Percentiles rank a stretch among this genome's conserved stretches.
These are phyloP conservation scores for Cystobasidium slooffiae DNA, from an alignment of 1,284 basidiomycete genomes.

Conservation along the genomic window DNA sequence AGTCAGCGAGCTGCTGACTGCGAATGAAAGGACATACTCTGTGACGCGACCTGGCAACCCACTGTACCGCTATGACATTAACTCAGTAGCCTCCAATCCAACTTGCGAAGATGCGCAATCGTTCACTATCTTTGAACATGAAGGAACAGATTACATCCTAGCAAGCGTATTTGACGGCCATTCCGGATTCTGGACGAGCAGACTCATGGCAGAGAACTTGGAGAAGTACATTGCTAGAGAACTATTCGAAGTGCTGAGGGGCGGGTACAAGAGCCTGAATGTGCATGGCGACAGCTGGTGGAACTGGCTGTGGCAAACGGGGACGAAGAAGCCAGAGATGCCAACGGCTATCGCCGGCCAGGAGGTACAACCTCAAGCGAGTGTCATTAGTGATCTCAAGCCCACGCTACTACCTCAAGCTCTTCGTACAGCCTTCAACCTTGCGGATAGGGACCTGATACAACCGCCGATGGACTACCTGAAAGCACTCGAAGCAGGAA, in stretches of 20 bases:
- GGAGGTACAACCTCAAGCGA: background rate
- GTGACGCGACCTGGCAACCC: constrained; percentile 57
- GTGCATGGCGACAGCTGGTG: constrained; percentile 35
- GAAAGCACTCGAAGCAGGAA: constrained; percentile 54
- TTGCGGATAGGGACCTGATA: constrained; percentile 76
- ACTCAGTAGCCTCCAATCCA: constrained; percentile 78
- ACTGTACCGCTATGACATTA: constrained; percentile 72
- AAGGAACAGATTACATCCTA: constrained; percentile 49
- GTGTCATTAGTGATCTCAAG: background rate
- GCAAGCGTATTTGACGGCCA: constrained; percentile 72
- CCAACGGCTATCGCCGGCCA: background rate
- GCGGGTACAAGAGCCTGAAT: constrained; percentile 29
- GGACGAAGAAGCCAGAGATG: constrained; percentile 33
- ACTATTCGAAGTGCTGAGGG: constrained; percentile 59
- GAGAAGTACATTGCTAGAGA: constrained; percentile 85
- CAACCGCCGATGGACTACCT: constrained; percentile 75
- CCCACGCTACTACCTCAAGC: constrained; percentile 65
- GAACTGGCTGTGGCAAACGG: constrained; percentile 42
- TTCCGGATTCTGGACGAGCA: constrained; percentile 79
- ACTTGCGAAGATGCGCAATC: constrained; percentile 87
- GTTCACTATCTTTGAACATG: constrained; percentile 63
- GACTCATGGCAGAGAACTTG: constrained; percentile 79
- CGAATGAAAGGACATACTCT: constrained; percentile 60
- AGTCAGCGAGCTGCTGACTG: constrained; percentile 66
- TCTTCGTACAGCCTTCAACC: constrained; percentile 76